A percentile compares a stretch with the other conserved stretches of the same genome.
These are phyloP conservation scores for Hordeum marinum DNA, from an alignment of 176 grass and related monocot genomes.

Conservation along the genomic window DNA sequence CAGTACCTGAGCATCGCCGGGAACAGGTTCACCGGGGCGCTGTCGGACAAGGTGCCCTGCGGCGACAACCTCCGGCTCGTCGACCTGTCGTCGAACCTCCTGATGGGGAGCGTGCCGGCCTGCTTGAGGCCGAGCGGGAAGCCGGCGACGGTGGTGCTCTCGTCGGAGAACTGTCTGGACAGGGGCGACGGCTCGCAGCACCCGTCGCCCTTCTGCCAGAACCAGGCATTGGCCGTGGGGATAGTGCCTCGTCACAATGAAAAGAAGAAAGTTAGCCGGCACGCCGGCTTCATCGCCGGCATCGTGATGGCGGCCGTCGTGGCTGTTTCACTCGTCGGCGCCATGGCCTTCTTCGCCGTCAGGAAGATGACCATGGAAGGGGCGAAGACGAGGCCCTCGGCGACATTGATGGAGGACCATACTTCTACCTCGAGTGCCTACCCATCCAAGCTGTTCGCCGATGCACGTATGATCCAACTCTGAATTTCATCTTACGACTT, in stretches of 20 bases:
- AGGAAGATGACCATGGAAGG: conserved; percentile 38
- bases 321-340: conserved; percentile 17
- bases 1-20: conserved; percentile 58
- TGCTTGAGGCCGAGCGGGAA: conserved; percentile 51
- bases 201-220: conserved; percentile 75
- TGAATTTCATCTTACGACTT: background rate
- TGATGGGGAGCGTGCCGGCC: conserved; percentile 54
- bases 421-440: conserved; percentile 49
- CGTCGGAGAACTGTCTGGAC: conserved; percentile 61
- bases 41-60: conserved; percentile 59
- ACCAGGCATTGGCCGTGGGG: conserved; percentile 83
- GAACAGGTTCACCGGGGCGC: conserved; percentile 84
- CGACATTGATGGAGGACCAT: conserved; percentile 49
- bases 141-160: conserved; percentile 31
- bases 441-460: conserved; percentile 65
- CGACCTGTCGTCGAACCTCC: conserved; percentile 79
- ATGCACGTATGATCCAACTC: conserved; percentile 67
- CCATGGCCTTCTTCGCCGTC: conserved; percentile 43
- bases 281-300: conserved; percentile 26
- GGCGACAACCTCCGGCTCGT: conserved; percentile 63
- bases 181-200: conserved; percentile 41
- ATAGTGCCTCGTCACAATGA: conserved; percentile 43
- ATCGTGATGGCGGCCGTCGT: conserved; percentile 36
- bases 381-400: conserved; percentile 30
- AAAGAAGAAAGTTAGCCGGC: conserved; percentile 16